Base-by-base conservation (phyloP, 2,329 filamentous ascomycete genomes). In the Beauveria varroae region DNA sequence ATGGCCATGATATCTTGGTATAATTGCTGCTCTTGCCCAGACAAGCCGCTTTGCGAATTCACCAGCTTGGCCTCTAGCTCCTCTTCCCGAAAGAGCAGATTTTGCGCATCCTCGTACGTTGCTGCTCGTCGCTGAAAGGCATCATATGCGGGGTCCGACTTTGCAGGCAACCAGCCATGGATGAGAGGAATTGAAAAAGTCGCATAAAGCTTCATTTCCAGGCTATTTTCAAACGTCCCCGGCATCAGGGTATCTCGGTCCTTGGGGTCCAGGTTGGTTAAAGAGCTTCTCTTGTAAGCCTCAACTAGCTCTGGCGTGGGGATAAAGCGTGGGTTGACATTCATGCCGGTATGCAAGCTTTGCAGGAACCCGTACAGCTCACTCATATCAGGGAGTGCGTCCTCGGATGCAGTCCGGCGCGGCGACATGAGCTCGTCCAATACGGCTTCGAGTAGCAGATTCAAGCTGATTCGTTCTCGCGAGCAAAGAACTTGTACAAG, bases 271-370 rank as follows among this genome's bases (percentile, higher is more conserved):
- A 83, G 68, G 64, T 85, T 78, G 1, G 78, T 80, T 40, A 84
- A 75, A 0, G 81, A 81, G 3, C 76, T 84, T 56, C 75, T 79
- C 70, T 79, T 80, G 51, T 80, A 79, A 2, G 79, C 78, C 60
- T 68, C 73, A 34, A 77, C 69, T 22, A 78, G 73, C 16, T 81
- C 77, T 8, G 75, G 70, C 0, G 78, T 81, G 2, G 90, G 82
- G 8, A 96, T 81, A 65, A 96, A 95, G 22, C 89, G 86, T 2
- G 95, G 95, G 66, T 99, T 99, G 62, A 98, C 93, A 68, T 98
- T 99, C 90, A 99, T 96, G 43, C 95, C 95, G 0, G 93, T 98
- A 67, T 97, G 91, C 2, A 99, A 78, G 50, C 91, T 90, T 61
- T 95, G 85, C 2, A 99, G 78, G 69, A 99, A 99, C 7, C 83